phyloP scores from a whole-genome alignment of 2,329 filamentous ascomycete species.

The Scolecobasidium constrictum region DNA sequence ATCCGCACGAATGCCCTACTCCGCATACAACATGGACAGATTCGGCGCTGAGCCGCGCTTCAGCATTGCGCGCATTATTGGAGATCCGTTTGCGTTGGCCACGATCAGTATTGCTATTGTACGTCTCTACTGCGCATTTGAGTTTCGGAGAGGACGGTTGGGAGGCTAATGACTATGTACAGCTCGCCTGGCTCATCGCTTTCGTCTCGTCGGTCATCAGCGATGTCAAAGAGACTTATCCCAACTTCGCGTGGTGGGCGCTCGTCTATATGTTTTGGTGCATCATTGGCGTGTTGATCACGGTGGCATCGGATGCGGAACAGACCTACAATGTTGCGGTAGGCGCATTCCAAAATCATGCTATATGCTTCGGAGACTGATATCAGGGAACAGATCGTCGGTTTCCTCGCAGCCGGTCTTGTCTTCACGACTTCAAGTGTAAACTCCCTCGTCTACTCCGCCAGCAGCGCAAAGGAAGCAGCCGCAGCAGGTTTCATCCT shows the following conservation, averaged over 20 bases:
- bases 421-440: constrained; percentile 79
- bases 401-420: constrained; percentile 72
- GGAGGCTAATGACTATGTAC: constrained; percentile 16
- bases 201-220: constrained; percentile 80
- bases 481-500: constrained; percentile 89
- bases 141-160: constrained; percentile 7
- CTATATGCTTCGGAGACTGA: no score
- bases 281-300: constrained; percentile 68
- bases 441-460: constrained; percentile 73
- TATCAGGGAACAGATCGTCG: constrained; percentile 51
- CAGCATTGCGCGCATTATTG: constrained; percentile 78
- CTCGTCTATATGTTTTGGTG: constrained; percentile 76
- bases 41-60: constrained; percentile 44
- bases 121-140: constrained; percentile 32
- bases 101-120: constrained; percentile 88
- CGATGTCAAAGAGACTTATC: constrained; percentile 49
- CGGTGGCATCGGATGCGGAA: constrained; percentile 73
- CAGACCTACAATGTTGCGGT: constrained; percentile 85
- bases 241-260: constrained; percentile 88
- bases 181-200: constrained; percentile 93
- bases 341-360: constrained; percentile 28
- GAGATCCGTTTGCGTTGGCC: constrained; percentile 90
- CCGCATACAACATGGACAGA: constrained; percentile 67
- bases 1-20: no score
- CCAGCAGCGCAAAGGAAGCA: constrained; percentile 65